phyloP scores from a whole-genome alignment of 2,329 filamentous ascomycete genomes.

The Cladosporium phlei region DNA sequence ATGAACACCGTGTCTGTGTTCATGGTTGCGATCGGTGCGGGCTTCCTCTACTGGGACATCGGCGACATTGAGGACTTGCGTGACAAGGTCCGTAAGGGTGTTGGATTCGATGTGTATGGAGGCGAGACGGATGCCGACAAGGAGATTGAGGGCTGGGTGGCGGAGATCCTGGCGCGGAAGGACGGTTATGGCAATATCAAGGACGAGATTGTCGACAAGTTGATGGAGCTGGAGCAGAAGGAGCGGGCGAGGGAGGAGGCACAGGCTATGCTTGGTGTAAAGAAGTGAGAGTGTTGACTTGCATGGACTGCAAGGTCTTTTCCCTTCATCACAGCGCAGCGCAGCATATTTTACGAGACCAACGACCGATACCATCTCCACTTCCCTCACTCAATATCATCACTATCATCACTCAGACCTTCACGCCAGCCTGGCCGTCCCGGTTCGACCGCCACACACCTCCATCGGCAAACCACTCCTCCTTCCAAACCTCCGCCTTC shows the following conservation, averaged over 20 bases:
- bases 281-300: not conserved
- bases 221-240: conserved; percentile 22
- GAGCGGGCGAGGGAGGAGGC: conserved; percentile 14
- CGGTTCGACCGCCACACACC: conserved; percentile 82
- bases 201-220: conserved; percentile 23
- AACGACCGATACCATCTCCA: conserved; percentile 1
- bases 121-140: conserved; percentile 45
- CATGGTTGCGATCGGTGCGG: conserved; percentile 68
- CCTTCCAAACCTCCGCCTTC: conserved; percentile 91
- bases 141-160: conserved; percentile 53
- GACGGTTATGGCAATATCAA: conserved; percentile 39
- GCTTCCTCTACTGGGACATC: conserved; percentile 74
- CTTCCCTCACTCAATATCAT: not conserved
- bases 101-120: conserved; percentile 55
- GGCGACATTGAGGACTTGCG: conserved; percentile 48
- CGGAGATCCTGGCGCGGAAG: conserved; percentile 45
- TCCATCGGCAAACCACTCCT: conserved; percentile 79
- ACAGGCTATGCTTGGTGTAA: not conserved
- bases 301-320: too few relatives aligned
- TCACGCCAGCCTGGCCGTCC: conserved; percentile 59
- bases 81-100: conserved; percentile 54
- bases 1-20: conserved; percentile 75
- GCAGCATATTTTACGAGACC: conserved; percentile 11
- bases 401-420: conserved; percentile 13
- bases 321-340: too few relatives aligned